These are phyloP conservation scores for Pseudonectria buxi DNA, from an alignment of 2,329 filamentous ascomycete species.

Conservation along the genomic window DNA sequence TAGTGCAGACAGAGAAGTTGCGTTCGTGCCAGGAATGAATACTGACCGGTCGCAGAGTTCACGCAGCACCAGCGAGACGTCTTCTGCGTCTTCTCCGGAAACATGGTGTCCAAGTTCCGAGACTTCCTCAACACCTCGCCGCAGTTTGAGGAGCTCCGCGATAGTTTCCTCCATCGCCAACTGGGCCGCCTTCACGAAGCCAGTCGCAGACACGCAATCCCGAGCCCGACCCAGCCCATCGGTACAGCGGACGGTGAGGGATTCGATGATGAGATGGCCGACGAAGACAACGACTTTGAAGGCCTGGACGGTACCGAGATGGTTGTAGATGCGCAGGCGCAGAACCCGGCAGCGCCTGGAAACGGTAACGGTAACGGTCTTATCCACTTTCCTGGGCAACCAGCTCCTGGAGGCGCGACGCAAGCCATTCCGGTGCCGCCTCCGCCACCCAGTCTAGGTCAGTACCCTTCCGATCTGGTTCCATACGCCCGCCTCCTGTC, in stretches of 20 bases:
- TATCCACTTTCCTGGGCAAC: slow-evolving; percentile 5
- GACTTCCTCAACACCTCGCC: slow-evolving; percentile 62
- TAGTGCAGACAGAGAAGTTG: no score
- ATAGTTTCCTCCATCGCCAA: slow-evolving; percentile 19
- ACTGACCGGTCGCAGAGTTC: slow-evolving; percentile 57
- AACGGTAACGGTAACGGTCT: slow-evolving; percentile 8
- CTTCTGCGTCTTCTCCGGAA: slow-evolving; percentile 94
- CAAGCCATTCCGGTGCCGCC: slow-evolving; percentile 24
- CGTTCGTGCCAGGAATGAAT: no score
- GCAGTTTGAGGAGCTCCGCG: slow-evolving; percentile 40
- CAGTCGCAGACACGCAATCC: not conserved
- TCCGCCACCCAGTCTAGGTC: slow-evolving; percentile 17
- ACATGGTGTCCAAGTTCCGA: slow-evolving; percentile 71
- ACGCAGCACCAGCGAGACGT: slow-evolving; percentile 91
- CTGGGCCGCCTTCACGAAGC: slow-evolving; percentile 6
- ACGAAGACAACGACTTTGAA: slow-evolving; percentile 40
- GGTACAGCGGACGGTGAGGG: slow-evolving; percentile 24
- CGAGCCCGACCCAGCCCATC: slow-evolving; percentile 1
- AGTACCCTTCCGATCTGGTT: slow-evolving; percentile 16
- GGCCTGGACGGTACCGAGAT: slow-evolving; percentile 34
- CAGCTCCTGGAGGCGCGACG: slow-evolving; percentile 3
- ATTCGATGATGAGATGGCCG: slow-evolving; percentile 37
- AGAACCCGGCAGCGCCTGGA: slow-evolving; percentile 15
- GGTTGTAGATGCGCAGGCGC: slow-evolving; percentile 27
- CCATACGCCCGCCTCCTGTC: slow-evolving; percentile 11